A percentile compares a stretch with the other conserved stretches of the same genome.
Evolutionary conservation across 1,139 yeast genomes (phyloP).

Genomic region (Saccharomyces hybrid): DNA sequence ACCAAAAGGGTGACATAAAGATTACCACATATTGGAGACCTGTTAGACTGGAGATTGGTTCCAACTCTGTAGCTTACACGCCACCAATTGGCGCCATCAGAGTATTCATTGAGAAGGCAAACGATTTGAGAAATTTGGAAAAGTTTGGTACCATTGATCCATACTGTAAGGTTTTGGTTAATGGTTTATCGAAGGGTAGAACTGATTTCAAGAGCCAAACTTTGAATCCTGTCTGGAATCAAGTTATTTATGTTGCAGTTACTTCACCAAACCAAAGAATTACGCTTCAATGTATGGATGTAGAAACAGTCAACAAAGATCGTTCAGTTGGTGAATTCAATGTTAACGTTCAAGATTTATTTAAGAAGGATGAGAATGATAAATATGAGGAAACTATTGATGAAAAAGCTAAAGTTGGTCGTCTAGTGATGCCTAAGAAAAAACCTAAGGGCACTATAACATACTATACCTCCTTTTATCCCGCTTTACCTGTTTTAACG

Average conservation of each 20-base stretch:
- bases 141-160: slow-evolving; percentile 90
- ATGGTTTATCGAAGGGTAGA: slow-evolving; percentile 69
- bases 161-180: slow-evolving; percentile 69
- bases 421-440: slow-evolving; percentile 49
- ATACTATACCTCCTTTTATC: slow-evolving; percentile 73
- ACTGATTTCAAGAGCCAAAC: slow-evolving; percentile 62
- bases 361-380: slow-evolving; percentile 53
- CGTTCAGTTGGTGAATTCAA: slow-evolving; percentile 80
- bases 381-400: slow-evolving; percentile 56
- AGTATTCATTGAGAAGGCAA: slow-evolving; percentile 61
- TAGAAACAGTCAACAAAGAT: slow-evolving; percentile 66
- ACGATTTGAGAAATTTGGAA: slow-evolving; percentile 73
- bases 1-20: slow-evolving; percentile 63
- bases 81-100: slow-evolving; percentile 92
- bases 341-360: slow-evolving; percentile 56
- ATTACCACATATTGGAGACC: slow-evolving; percentile 78
- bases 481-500: slow-evolving; percentile 67
- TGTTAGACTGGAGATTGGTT: slow-evolving; percentile 56
- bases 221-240: slow-evolving; percentile 78
- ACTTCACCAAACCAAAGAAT: slow-evolving; percentile 74
- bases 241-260: slow-evolving; percentile 70
- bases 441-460: slow-evolving; percentile 76
- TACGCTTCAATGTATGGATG: slow-evolving; percentile 87
- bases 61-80: slow-evolving; percentile 71
- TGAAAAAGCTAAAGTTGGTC: slow-evolving; percentile 48